Base-by-base conservation (phyloP, 495 filamentous ascomycete genomes). In the Penicillium herquei region DNA sequence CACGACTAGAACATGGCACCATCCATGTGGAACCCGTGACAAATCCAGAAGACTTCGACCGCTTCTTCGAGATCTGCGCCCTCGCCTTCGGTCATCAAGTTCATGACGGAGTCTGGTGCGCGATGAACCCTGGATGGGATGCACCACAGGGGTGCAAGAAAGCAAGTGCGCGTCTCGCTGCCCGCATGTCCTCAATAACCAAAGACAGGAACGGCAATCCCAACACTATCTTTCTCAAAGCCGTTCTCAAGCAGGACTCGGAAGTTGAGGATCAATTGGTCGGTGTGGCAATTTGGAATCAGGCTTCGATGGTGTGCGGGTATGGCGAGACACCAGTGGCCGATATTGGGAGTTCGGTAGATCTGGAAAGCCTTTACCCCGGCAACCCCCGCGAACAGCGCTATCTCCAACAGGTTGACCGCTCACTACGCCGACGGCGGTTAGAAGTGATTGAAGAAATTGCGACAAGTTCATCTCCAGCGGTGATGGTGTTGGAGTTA, bases 141-240 rank as follows among this genome's bases (percentile, higher is more conserved):
- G 74, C 70, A 7, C 61, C 70, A 10, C 49, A 58, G 10, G 76
- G 76, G 6, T 52, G 58, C 51, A 35, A 49, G 0, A 51, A 44
- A 9, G 73, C 61, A 4, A 68, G 64, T 12, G 49, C 52, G 7
- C 63, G 68, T 0, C 48, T 77, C 46, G 54, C 65, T 12, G 49
- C 59, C 9, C 62, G 74, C 14, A 78, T 68, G 70, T 49, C 54
- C 7, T 57, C 50, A 14, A 70, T 54, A 0, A 66, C 57, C 6
- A 68, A 67, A 33, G 63, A 70, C 32, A 52, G 61, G n/a, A 46
- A 53, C 8, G 73, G 76, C 7, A 57, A 70, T 26, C 63, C 74
- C 0, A 76, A 76, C 44, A 70, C 67, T 0, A 43, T 78, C 1
- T 79, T 72, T 39, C 70, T 80, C 51, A 78, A 76, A 26, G 75